Evolutionary conservation across 2,329 filamentous ascomycete species (phyloP).

Genomic region (Sclerotinia glacialis): DNA sequence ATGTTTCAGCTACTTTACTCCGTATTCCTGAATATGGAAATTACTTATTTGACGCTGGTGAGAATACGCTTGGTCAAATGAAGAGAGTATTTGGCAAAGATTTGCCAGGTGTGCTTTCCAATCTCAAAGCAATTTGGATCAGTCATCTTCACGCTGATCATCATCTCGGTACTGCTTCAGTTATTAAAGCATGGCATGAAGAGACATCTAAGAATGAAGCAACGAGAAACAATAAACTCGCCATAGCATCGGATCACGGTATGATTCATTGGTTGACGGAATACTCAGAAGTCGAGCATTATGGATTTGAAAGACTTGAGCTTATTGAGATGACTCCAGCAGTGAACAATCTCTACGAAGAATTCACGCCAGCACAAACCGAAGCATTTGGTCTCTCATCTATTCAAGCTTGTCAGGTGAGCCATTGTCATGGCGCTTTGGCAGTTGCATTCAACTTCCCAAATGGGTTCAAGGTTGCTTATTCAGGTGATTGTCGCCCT

Average conservation of each 20-base stretch:
- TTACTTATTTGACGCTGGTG: constrained; percentile 87
- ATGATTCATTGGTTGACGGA: constrained; percentile 79
- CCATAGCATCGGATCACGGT: constrained; percentile 64
- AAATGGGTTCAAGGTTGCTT: constrained; percentile 79
- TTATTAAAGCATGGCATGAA: constrained; percentile 79
- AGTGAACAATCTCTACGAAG: constrained; percentile 32
- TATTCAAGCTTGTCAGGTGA: constrained; percentile 65
- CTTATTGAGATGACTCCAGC: constrained; percentile 28
- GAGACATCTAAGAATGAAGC: constrained; percentile 46
- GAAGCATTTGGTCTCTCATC: constrained; percentile 59
- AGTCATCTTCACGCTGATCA: constrained; percentile 96
- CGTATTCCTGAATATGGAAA: constrained; percentile 81
- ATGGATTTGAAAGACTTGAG: constrained; percentile 57
- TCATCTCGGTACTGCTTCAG: constrained; percentile 76
- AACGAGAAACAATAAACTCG: constrained; percentile 47
- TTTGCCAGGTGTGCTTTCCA: constrained; percentile 67
- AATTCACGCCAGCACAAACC: constrained; percentile 44
- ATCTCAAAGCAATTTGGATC: constrained; percentile 84
- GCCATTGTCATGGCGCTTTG: constrained; percentile 76
- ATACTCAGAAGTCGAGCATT: constrained; percentile 74
- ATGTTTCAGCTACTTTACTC: constrained; percentile 85
- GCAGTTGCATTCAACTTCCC: constrained; percentile 77
- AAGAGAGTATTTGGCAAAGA: constrained; percentile 69
- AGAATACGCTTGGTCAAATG: constrained; percentile 87
- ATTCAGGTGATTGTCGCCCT: constrained; percentile 91